A percentile compares a stretch with the other conserved stretches of the same genome.
Conservation (phyloP, 1,284 basidiomycete genomes). For the Stereum hirsutum region DNA sequence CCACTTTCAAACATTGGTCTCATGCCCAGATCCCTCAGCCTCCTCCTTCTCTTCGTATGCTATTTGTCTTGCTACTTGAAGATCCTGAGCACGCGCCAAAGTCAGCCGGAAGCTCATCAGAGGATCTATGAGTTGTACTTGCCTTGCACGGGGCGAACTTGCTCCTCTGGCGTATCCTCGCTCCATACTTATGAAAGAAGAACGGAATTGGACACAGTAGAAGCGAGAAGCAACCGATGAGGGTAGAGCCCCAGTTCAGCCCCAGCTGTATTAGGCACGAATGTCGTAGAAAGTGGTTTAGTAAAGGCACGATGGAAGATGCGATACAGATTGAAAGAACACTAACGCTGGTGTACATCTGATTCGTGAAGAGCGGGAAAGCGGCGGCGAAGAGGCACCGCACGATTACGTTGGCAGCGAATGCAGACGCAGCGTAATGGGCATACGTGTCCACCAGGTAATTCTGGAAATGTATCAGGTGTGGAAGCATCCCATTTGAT, state of each 20-base stretch:
- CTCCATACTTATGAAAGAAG: constrained; percentile 52
- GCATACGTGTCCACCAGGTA: constrained; percentile 58
- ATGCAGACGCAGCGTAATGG: constrained; percentile 63
- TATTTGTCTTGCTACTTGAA: neutral
- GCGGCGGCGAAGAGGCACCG: constrained; percentile 57
- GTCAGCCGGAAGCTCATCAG: no score
- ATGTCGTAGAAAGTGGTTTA: no score
- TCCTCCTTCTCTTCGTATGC: neutral
- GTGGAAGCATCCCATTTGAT: constrained; percentile 14
- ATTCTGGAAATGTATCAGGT: constrained; percentile 49
- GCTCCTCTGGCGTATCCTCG: constrained; percentile 35
- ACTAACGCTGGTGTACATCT: constrained; percentile 46
- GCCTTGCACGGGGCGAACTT: constrained; percentile 45
- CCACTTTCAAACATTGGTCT: no score
- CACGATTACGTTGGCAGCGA: constrained; percentile 64
- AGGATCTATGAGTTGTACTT: constrained; percentile 1
- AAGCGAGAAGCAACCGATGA: constrained; percentile 42
- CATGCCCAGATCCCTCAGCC: no score
- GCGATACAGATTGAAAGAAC: neutral
- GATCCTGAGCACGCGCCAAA: neutral
- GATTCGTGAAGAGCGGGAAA: constrained; percentile 62
- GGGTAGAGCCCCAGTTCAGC: constrained; percentile 46
- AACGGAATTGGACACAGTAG: constrained; percentile 48
- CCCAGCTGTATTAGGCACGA: constrained; percentile 35
- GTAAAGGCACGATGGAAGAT: neutral